Base-by-base conservation (phyloP, 106 monocot genomes). In the Acorus gramineus region DNA sequence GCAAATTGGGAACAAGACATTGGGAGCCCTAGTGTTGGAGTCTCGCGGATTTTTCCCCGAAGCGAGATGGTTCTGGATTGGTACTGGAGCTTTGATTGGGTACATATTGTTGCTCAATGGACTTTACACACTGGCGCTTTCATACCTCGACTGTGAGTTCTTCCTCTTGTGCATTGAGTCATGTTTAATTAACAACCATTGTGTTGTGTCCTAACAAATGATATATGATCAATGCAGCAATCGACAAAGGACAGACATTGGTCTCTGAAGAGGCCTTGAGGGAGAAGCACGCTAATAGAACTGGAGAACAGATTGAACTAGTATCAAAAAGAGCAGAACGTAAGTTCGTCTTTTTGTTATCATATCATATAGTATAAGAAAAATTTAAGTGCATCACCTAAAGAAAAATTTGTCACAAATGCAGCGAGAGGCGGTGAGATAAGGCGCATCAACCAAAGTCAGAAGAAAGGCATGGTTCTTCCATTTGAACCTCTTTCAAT, bases 381-480 rank as follows among this genome's bases (percentile, higher is more conserved):
- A 28, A 28, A n/a, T n/a, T 28, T 28, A 28, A 0, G 28, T 28
- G 28, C 28, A 28, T 1, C 28, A 28, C 28, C 28, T 28, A 28
- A 28, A 28, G 0, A 0, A 28, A 28, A 28, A 28, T 28, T 28
- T 28, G 28, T 28, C 28, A 28, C 28, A 65, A 9, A 65, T 61
- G 3, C 61, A 54, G 59, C 53, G 67, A 47, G 49, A 28, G 59
- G 8, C 47, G 45, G 42, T 71, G 50, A 46, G 14, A 13, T 55
- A 42, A 72, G 14, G 52, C 10, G 56, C 14, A 48, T 50, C 71
- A 44, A 49, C 3, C 14, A 64, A 2, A 61, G 28, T 28, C 28
- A 60, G 6, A 81, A 77, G 61, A 86, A 68, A 28, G 91, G 91
- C 14, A 87, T 87, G 86, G 74, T 87, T 14, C 91, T 92, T 60